A percentile compares a stretch with the other conserved stretches of the same genome.
phyloP scores from a whole-genome alignment of 139 green algal genomes.

The Tetraselmis striata region DNA sequence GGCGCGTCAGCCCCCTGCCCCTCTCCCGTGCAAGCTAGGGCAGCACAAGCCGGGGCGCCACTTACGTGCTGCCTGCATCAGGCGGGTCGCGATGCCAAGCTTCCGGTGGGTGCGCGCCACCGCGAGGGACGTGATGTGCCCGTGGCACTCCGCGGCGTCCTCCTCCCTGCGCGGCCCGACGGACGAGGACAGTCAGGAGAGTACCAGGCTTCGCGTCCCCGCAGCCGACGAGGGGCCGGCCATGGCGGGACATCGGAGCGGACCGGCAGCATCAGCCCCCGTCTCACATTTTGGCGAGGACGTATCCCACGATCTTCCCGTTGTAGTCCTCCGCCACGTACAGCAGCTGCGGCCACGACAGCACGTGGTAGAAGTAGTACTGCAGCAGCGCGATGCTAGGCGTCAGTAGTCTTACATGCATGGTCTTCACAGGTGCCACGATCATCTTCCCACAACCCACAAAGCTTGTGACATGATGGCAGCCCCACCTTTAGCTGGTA shows the following conservation, averaged over 20 bases:
- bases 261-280: no score
- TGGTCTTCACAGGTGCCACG: not conserved
- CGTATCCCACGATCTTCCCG: slow-evolving; percentile 95
- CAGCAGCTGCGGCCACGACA: slow-evolving; percentile 97
- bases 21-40: no score
- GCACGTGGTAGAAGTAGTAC: slow-evolving; percentile 99
- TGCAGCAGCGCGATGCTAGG: slow-evolving; percentile 39
- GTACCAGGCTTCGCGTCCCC: no score
- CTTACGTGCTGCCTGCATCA: slow-evolving; percentile 90
- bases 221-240: no score
- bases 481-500: slow-evolving; percentile 94
- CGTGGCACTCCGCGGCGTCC: slow-evolving; percentile 72
- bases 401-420: slow-evolving; percentile 5
- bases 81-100: slow-evolving; percentile 88
- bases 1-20: no score
- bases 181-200: no score
- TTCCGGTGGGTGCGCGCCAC: slow-evolving; percentile 92
- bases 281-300: slow-evolving; percentile 97
- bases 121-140: slow-evolving; percentile 96
- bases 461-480: not conserved
- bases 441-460: not conserved
- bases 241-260: no score
- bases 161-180: slow-evolving; percentile 93
- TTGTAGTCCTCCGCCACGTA: slow-evolving; percentile 96
- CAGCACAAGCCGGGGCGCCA: not conserved